Evolutionary conservation across 2,329 filamentous ascomycete genomes (phyloP).

Genomic region (Aspergillus intermedius): DNA sequence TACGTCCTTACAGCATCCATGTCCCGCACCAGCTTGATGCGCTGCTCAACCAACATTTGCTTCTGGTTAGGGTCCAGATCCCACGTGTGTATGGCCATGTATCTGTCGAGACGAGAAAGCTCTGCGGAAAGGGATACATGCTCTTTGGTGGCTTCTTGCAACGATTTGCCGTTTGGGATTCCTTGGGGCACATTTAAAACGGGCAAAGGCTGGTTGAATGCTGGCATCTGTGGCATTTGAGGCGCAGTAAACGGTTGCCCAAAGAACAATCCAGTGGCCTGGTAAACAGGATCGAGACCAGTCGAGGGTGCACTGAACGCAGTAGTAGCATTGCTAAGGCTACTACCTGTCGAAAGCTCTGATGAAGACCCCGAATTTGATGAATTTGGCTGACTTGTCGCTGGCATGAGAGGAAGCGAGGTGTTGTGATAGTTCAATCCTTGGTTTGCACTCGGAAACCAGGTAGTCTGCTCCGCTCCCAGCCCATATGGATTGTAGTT

Average conservation of each 20-base stretch:
- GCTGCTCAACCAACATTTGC: slow-evolving; percentile 29
- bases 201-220: slow-evolving; percentile 7
- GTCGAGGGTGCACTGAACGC: slow-evolving; percentile 4
- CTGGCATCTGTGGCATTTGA: slow-evolving; percentile 6
- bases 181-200: slow-evolving; percentile 8
- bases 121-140: slow-evolving; percentile 25
- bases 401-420: slow-evolving; percentile 7
- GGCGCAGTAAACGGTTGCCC: slow-evolving; percentile 3
- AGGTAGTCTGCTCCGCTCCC: slow-evolving; percentile 9
- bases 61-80: slow-evolving; percentile 30
- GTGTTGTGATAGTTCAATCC: slow-evolving; percentile 7
- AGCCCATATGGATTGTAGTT: slow-evolving; percentile 7
- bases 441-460: slow-evolving; percentile 12
- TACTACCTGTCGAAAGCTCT: slow-evolving; percentile 5
- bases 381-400: slow-evolving; percentile 9
- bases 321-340: slow-evolving; percentile 1
- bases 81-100: slow-evolving; percentile 34
- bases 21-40: slow-evolving; percentile 31
- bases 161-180: slow-evolving; percentile 12
- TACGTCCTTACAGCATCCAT: slow-evolving; percentile 30
- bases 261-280: slow-evolving; percentile 1
- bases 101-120: slow-evolving; percentile 31
- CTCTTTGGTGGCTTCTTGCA: slow-evolving; percentile 25
- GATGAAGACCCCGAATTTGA: slow-evolving; percentile 4
- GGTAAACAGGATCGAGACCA: slow-evolving; percentile 7